Base-by-base conservation (phyloP, 1,284 basidiomycete genomes). In the Apiotrichum domesticum region DNA sequence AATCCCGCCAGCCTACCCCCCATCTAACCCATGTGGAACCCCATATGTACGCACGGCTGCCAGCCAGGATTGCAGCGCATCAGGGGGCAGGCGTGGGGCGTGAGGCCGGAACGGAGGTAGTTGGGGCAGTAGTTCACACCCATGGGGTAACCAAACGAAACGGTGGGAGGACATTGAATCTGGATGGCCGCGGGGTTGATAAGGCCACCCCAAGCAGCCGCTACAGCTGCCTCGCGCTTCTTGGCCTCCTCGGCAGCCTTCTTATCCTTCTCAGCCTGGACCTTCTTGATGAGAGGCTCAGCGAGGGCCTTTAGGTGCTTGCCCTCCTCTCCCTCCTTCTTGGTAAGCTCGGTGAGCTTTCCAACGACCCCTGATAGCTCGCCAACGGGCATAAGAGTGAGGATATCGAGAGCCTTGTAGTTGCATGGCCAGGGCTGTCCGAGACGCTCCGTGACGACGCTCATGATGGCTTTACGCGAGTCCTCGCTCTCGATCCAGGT, bases 341-440 rank as follows among this genome's bases (percentile, higher is more conserved):
- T 64, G 35, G 56, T 48, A 9, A 71, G 44, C 15, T 64, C 64
- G 3, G 48, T 59, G 45, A 73, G 46, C 37, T 65, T 63, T 41
- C 68, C 70, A 40, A 63, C 52, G 8, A 70, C 14, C 4, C 33
- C 62, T 4, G 61, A 47, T n/a, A 70, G 51, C 15, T 61, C 65
- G 3, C 39, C 39, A 3, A 52, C 55, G 3, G 69, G 67, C 58
- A 71, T 61, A 39, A 62, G 55, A 6, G 37, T 43, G 33, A 70
- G 63, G 1, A 69, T 32, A n/a, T 69, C 64, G 21, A 75, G 63
- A 2, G 69, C 71, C 54, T 72, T 71, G 64, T 72, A 73, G 56
- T 70, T 69, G 63, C 67, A 67, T 3, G 73, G 73, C 73, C 73
- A 75, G 3, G 46, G 54, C 3, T 67, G 59, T n/a, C 61, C 64